Conservation (phyloP, 177 flowering plant genomes). For the Vitis hybrid region DNA sequence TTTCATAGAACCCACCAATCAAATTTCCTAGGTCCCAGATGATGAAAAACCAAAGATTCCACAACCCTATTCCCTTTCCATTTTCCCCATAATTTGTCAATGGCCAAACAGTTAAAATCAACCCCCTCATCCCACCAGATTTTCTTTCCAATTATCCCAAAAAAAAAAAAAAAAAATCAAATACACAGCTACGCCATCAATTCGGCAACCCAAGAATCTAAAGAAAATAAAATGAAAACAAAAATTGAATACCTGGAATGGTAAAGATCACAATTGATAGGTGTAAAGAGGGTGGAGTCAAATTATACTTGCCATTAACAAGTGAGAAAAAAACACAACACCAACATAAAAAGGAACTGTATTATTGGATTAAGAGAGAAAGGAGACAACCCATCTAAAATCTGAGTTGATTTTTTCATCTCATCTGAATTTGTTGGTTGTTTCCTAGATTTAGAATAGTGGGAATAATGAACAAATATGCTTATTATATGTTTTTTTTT, state of each 20-base stretch:
- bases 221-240: conserved; percentile 1
- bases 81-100: neutral
- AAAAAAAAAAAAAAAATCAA: neutral
- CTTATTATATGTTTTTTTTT: no score
- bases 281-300: conserved; percentile 31
- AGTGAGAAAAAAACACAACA: conserved; percentile 21
- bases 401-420: neutral
- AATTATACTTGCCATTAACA: conserved; percentile 39
- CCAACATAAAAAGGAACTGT: conserved; percentile 1
- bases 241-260: conserved; percentile 62
- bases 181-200: neutral
- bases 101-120: neutral
- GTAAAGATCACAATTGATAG: conserved; percentile 82
- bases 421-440: neutral
- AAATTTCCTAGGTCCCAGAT: neutral
- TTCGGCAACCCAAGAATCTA: neutral
- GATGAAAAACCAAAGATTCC: neutral
- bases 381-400: conserved; percentile 29
- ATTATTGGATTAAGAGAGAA: conserved; percentile 4
- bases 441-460: neutral
- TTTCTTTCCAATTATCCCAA: no score
- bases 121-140: neutral
- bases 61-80: neutral
- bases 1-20: conserved; percentile 5
- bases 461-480: neutral